Evolutionary conservation across 768 basidiomycete genomes (phyloP), one percentile per base, ranked within the genome.

Genomic region (Leccinum truebloodii): DNA sequence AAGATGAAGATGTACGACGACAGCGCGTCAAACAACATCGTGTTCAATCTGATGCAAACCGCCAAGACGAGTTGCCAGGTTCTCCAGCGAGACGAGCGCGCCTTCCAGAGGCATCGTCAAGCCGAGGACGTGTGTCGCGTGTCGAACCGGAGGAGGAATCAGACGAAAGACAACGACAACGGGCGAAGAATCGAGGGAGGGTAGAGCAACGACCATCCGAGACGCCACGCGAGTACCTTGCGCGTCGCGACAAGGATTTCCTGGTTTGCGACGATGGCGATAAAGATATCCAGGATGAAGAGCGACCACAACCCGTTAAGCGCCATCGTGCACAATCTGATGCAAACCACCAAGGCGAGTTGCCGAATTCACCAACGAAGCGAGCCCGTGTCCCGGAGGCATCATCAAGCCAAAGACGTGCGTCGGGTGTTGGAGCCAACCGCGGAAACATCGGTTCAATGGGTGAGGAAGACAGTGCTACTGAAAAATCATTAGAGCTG

Each of bases 11-110:
- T 4, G 26, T 51, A 41, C 58, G 41, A n/a, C 51, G n/a, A 6
- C 60, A 53, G 7, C 61, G 48, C 12, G 54, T 22, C 48, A 69
- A 69, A 44, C 72, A 65, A 24, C 57, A 57, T 13, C 71, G 60
- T 30, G 30, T 34, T 18, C 58, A 52, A 32, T 55, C 57, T 20
- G 60, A 59, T 30, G 52, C 56, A 20, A 63, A 52, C 16, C 62
- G n/a, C 37, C 60, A 3, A 24, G 52, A 9, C 18, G 28, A 52
- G 24, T 4, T 7, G 51, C 55, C 14, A 44, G 46, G 37, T 22
- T 28, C 48, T 6, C 63, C 51, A 22, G 39, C 20, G 22, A 73
- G 44, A 10, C 44, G 44, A 20, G 44, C 44, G n/a, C 20, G 5
- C 12, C 44, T 20, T 46, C 44, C 44, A 46, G n/a, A 10, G 44